These are phyloP conservation scores for Rhodotorula sp. DNA, from an alignment of 1,284 basidiomycete genomes.

Conservation along the genomic window DNA sequence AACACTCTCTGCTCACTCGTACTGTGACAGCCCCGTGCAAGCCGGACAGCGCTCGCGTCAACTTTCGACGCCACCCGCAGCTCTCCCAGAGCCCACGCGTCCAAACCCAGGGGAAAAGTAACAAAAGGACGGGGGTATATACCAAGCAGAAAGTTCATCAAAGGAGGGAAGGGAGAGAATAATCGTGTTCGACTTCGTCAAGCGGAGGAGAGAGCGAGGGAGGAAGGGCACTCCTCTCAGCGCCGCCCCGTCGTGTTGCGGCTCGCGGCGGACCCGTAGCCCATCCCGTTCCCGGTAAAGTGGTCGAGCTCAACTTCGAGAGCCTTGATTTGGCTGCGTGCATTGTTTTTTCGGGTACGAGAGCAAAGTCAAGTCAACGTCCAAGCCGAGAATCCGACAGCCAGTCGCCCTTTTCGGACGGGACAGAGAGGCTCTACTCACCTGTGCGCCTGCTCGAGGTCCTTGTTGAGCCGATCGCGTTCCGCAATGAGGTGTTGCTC, in stretches of 20 bases:
- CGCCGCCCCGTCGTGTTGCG: constrained; percentile 18
- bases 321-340: constrained; percentile 38
- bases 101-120: neutral
- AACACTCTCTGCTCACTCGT: no score
- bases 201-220: neutral
- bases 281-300: constrained; percentile 33
- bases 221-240: neutral
- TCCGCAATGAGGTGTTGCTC: constrained; percentile 80
- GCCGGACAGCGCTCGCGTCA: no score
- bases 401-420: no score
- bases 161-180: neutral
- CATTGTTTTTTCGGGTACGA: no score
- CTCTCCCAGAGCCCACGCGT: neutral
- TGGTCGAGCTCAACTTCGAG: constrained; percentile 43
- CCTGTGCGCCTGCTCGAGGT: constrained; percentile 67
- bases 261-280: constrained; percentile 33
- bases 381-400: neutral
- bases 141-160: neutral
- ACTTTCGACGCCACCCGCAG: neutral
- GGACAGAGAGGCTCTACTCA: constrained; percentile 60
- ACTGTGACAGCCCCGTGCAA: no score
- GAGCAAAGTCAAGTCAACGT: no score
- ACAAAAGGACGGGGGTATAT: neutral
- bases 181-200: no score
- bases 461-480: constrained; percentile 94